A percentile compares a stretch with the other conserved stretches of the same genome.
Conservation (phyloP, 2,329 filamentous ascomycete genomes). For the Botrytis porri region DNA sequence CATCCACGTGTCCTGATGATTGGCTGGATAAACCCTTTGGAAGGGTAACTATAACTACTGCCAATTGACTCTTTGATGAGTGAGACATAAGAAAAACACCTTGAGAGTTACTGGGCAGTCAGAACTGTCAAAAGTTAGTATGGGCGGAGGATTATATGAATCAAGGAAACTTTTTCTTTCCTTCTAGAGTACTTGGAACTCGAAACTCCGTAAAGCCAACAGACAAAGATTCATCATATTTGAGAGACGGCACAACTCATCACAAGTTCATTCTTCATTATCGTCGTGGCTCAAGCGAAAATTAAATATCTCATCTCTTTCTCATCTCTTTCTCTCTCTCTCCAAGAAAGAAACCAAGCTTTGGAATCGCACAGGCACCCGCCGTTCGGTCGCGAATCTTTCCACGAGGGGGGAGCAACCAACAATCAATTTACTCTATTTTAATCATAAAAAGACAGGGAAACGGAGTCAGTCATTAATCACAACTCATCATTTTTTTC, state of each 20-base stretch:
- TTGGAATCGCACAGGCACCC: neutral
- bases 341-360: neutral
- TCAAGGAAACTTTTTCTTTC: neutral
- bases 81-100: conserved; percentile 9
- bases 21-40: conserved; percentile 33
- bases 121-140: neutral
- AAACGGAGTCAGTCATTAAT: neutral
- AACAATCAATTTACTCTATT: neutral
- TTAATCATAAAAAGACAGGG: neutral
- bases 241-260: neutral
- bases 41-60: neutral
- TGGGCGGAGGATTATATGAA: neutral
- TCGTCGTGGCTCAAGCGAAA: neutral
- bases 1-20: conserved; percentile 68
- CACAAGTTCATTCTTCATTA: neutral
- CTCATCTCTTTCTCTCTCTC: neutral
- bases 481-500: neutral
- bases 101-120: neutral
- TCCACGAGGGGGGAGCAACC: neutral
- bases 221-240: neutral
- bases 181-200: neutral
- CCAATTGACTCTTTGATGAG: neutral
- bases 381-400: conserved; percentile 3
- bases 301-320: neutral
- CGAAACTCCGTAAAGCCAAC: neutral